Evolutionary conservation across 139 green algal genomes (phyloP), one percentile per base, ranked within the genome.

Genomic region (Gonium pectorale): DNA sequence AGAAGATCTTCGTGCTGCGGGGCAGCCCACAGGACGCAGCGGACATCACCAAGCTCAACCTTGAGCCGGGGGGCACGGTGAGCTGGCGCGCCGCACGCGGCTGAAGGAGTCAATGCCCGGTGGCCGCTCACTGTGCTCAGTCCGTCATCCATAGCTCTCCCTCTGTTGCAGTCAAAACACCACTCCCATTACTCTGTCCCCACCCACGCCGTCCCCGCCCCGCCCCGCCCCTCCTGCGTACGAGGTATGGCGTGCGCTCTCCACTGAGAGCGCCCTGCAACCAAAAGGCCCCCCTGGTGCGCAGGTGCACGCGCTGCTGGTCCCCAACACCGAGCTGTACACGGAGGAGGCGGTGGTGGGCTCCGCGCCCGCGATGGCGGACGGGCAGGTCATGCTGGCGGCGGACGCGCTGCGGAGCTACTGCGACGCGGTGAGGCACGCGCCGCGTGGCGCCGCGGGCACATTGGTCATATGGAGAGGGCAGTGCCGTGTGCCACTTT

Each of bases 11-110:
- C 46, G 35, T 87, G 26, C 63, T 87, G 26, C 44, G 49, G 7
- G 72, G 21, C 13, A 63, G 56, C 44, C 82, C 82, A 2, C 24
- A 17, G 29, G 26, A 71, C 21, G 33, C 24, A 4, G 31, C 27
- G 37, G 82, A 87, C 62, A 37, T 87, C 38, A 35, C 46, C 8
- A 75, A 68, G 49, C 72, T 87, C 11, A 69, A 69, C 43, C 49
- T 87, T 3, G 22, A 59, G 24, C 46, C 81, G 0, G 70, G 70
- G 1, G 46, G 68, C 43, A 35, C 5, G 52, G 49, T 56, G 7
- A 66, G 21, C 7, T 33, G 56, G 56, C 19, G 56, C 19, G 56
- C 21, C 7, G 56, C 22, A 21, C 13, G 17, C 17, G 49, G 49
- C 13, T n/a, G 49, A 56, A 56, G 49, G 17, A 17, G 17, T 26